Percentiles rank a stretch among this genome's conserved stretches.
phyloP scores from a whole-genome alignment of 2,329 filamentous ascomycete species.

The Aspergillus viridinutans region DNA sequence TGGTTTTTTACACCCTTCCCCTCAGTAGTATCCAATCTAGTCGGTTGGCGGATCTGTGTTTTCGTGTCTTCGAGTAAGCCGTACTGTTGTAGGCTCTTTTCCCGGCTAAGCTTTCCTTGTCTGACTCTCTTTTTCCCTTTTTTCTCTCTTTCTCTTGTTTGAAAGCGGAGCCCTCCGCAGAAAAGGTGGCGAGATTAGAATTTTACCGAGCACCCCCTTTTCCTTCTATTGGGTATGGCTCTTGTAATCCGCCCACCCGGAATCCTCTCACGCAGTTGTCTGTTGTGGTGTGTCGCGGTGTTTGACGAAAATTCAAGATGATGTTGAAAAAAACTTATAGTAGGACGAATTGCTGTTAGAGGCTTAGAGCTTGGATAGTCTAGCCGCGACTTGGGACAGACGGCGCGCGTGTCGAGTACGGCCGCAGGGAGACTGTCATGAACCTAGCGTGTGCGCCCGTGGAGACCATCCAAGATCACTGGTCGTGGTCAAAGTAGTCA shows the following conservation, averaged over 20 bases:
- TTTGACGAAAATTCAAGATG: slow-evolving; percentile 3
- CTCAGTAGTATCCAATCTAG: slow-evolving; percentile 8
- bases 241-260: slow-evolving; percentile 1
- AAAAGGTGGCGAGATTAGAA: slow-evolving; percentile 18
- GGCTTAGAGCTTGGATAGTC: slow-evolving; percentile 29
- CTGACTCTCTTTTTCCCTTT: slow-evolving; percentile 6
- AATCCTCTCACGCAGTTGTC: slow-evolving; percentile 6
- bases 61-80: background rate
- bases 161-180: slow-evolving; percentile 15
- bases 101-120: slow-evolving; percentile 24
- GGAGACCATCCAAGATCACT: slow-evolving; percentile 30
- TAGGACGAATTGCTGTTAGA: slow-evolving; percentile 12
- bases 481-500: slow-evolving; percentile 16
- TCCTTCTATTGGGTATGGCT: slow-evolving; percentile 7
- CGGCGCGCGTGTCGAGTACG: slow-evolving; percentile 20
- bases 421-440: slow-evolving; percentile 20
- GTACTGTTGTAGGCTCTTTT: background rate
- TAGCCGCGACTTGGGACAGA: slow-evolving; percentile 32
- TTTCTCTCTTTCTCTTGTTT: slow-evolving; percentile 2
- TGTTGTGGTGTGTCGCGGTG: slow-evolving; percentile 12
- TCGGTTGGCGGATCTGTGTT: slow-evolving; percentile 2
- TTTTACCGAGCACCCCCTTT: slow-evolving; percentile 7
- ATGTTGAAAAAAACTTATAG: slow-evolving; percentile 17
- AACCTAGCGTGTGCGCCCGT: slow-evolving; percentile 33
- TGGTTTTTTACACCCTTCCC: slow-evolving; percentile 13